Evolutionary conservation across 2,329 filamentous ascomycete genomes (phyloP).

Genomic region (Alternaria conjuncta): DNA sequence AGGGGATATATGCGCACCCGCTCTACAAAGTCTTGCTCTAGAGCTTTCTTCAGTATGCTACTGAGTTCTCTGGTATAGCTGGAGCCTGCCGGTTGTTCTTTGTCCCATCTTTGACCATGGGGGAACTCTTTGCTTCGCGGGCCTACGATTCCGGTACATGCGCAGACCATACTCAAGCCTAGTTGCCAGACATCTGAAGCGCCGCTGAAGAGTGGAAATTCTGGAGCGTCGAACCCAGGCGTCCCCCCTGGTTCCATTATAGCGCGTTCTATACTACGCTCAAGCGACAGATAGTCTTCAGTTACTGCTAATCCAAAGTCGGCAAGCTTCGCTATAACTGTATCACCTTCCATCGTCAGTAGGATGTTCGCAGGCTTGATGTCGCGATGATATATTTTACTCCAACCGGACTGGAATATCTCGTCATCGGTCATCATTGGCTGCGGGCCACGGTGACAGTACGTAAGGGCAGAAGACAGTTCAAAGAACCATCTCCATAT

Average conservation of each 20-base stretch:
- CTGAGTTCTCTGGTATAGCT: constrained; percentile 15
- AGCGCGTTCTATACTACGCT: background rate
- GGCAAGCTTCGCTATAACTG: constrained; percentile 23
- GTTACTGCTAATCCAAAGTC: constrained; percentile 24
- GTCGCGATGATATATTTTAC: constrained; percentile 23
- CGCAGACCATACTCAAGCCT: constrained; percentile 16
- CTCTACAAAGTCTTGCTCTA: background rate
- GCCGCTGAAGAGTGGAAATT: constrained; percentile 12
- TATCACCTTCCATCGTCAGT: constrained; percentile 6
- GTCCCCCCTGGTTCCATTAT: constrained; percentile 5
- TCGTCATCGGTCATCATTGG: constrained; percentile 9
- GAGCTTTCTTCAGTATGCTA: constrained; percentile 1
- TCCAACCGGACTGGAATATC: constrained; percentile 12
- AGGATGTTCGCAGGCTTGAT: constrained; percentile 29
- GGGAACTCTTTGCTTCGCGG: constrained; percentile 10
- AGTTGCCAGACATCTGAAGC: constrained; percentile 28
- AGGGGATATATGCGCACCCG: constrained; percentile 2
- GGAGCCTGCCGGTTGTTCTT: constrained; percentile 7
- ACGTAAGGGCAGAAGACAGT: constrained; percentile 15
- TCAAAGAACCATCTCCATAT: constrained; percentile 24
- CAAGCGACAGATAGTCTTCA: constrained; percentile 3
- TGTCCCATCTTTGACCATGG: constrained; percentile 7
- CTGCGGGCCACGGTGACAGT: constrained; percentile 19
- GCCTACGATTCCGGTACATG: constrained; percentile 8
- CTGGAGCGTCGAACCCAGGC: constrained; percentile 20